These are phyloP conservation scores for Geranium rotundifolium DNA, from an alignment of 345 rosid species.

Conservation along the genomic window DNA sequence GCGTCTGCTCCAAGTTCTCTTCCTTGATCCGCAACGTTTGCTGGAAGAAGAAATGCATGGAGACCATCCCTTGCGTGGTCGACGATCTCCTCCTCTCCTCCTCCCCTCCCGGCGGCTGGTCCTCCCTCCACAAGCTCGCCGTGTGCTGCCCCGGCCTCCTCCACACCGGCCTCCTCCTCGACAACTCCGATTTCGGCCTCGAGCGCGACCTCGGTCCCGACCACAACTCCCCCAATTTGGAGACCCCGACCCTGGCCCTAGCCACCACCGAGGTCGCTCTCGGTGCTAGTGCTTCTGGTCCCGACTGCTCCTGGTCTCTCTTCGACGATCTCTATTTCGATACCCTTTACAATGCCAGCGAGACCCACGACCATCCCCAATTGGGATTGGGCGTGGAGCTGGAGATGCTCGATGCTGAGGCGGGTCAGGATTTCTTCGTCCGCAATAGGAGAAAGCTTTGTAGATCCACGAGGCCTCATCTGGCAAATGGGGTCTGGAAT, in stretches of 20 bases:
- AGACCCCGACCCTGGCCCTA: conserved; percentile 3
- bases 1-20: conserved; percentile 79
- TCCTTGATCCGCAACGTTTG: conserved; percentile 61
- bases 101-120: conserved; percentile 56
- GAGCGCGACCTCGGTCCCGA: conserved; percentile 90
- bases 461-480: conserved; percentile 46
- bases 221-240: conserved; percentile 14
- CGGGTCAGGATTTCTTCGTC: conserved; percentile 10
- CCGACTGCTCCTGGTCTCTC: conserved; percentile 51
- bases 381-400: conserved; percentile 1
- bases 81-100: conserved; percentile 41
- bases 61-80: conserved; percentile 50
- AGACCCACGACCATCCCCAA: conserved; percentile 19
- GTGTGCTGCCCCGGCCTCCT: conserved; percentile 87
- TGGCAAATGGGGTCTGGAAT: conserved; percentile 65
- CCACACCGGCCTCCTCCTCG: conserved; percentile 83
- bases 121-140: conserved; percentile 63
- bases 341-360: conserved; percentile 40
- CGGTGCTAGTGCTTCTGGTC: not conserved
- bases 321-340: conserved; percentile 74
- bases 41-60: conserved; percentile 48
- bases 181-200: conserved; percentile 86
- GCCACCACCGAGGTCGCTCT: conserved; percentile 6
- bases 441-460: conserved; percentile 40
- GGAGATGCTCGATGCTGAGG: too few relatives aligned